Evolutionary conservation across 2,329 filamentous ascomycete species (phyloP).

Genomic region (Xylariales sp.): DNA sequence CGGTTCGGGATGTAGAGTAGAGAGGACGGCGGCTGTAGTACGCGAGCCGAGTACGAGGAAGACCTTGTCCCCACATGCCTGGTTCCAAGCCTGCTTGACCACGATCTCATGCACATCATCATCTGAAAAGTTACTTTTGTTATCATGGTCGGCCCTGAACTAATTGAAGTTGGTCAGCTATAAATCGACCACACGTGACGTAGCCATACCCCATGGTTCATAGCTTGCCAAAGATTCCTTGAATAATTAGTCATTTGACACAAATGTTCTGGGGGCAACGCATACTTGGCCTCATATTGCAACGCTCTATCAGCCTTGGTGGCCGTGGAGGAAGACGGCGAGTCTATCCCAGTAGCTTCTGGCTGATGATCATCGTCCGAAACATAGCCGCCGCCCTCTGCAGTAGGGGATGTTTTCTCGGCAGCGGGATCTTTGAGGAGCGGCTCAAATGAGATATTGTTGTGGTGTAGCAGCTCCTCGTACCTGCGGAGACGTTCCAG

Average conservation of each 20-base stretch:
- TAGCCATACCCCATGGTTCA: conserved; percentile 35
- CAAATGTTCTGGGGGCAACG: too few relatives aligned
- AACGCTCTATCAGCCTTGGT: conserved; percentile 22
- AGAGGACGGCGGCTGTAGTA: conserved; percentile 36
- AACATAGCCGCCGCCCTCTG: conserved; percentile 12
- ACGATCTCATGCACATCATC: conserved; percentile 30
- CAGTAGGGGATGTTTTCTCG: conserved; percentile 15
- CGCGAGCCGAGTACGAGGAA: conserved; percentile 52
- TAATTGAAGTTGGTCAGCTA: conserved; percentile 11
- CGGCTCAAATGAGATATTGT: conserved; percentile 51
- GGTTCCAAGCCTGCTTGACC: conserved; percentile 42
- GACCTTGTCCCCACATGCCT: conserved; percentile 36
- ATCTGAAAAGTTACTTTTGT: conserved; percentile 25
- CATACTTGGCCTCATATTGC: conserved; percentile 26
- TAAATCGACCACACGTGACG: neutral
- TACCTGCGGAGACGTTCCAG: conserved; percentile 53
- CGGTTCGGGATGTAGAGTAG: conserved; percentile 43
- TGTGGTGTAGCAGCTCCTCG: conserved; percentile 49
- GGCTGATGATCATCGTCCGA: conserved; percentile 21
- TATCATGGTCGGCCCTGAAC: conserved; percentile 18
- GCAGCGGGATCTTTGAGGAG: conserved; percentile 21
- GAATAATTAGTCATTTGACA: neutral
- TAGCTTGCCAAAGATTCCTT: conserved; percentile 42
- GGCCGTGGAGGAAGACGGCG: conserved; percentile 17
- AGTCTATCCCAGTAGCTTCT: conserved; percentile 14